Base-by-base conservation (phyloP, 441 rosid genomes). In the Breynia disticha region DNA sequence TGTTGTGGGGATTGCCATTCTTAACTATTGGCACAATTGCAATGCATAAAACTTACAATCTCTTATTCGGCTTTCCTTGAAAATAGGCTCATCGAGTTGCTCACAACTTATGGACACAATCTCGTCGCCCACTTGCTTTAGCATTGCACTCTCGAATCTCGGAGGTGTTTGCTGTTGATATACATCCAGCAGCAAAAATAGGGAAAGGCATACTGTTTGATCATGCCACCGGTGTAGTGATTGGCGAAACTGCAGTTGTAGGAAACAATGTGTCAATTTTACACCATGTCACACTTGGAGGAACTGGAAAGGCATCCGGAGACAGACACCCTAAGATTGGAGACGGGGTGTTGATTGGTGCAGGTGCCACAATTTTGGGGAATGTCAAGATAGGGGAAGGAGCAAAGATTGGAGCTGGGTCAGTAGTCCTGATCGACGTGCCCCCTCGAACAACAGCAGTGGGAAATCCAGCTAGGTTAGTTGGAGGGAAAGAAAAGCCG, bases 251-350 rank as follows among this genome's bases (percentile, higher is more conserved):
- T 0, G 94, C 97, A 0, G 97, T 88, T 48, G 60, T 91, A 3
- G 98, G 97, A 5, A 86, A 81, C 81, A 91, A 91, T 32, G 98
- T 91, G 22, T 91, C 97, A 0, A 84, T 91, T 56, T 74, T 88
- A 37, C 98, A 91, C 57, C 94, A 86, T 55, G 97, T 88, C 22
- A 91, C 97, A 0, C 94, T 86, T 0, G 97, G 97, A 37, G 97
- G 94, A 65, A 88, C 97, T 0, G 98, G 98, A 50, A 91, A 84
- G 72, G 86, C 74, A 0, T 62, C 71, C 16, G 95, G 78, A 3
- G 95, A 86, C 64, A 71, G 95, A 45, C 95, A 91, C 71, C 98
- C 98, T 0, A 91, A 88, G 83, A 84, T 88, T 0, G 94, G 97
- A 16, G 98, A 86, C 14, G 97, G 96, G 12, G 94, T 87, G 19